A percentile compares a stretch with the other conserved stretches of the same genome.
Evolutionary conservation across 225 moss, liverwort and hornwort species (phyloP).

Genomic region (Straminergon stramineum): DNA sequence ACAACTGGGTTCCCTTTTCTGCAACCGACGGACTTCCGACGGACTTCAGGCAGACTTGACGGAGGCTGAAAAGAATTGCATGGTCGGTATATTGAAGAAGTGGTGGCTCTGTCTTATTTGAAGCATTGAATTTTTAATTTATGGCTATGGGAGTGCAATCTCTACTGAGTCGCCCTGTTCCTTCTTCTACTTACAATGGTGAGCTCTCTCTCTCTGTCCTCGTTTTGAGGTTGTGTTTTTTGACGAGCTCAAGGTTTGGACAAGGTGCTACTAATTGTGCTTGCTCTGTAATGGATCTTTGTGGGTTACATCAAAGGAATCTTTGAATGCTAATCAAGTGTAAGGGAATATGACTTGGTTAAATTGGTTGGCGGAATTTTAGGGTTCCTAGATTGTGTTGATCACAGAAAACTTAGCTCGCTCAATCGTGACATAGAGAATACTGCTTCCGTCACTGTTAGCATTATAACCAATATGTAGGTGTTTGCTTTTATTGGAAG

Average conservation of each 20-base stretch:
- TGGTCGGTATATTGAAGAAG: background rate
- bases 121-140: background rate
- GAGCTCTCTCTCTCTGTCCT: background rate
- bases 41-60: background rate
- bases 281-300: background rate
- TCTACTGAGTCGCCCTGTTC: constrained; percentile 18
- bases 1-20: background rate
- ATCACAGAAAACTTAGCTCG: background rate
- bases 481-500: background rate
- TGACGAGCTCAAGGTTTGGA: background rate
- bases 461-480: background rate
- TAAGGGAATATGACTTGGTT: background rate
- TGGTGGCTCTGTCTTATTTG: background rate
- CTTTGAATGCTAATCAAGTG: background rate
- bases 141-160: constrained; percentile 46
- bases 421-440: background rate
- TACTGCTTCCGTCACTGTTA: background rate
- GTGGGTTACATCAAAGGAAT: background rate
- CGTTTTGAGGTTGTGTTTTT: background rate
- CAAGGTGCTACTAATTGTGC: background rate
- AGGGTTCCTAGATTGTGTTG: background rate
- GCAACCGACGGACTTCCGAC: too few relatives aligned
- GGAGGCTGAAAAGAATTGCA: background rate
- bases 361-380: background rate
- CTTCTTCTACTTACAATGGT: constrained; percentile 8